Evolutionary conservation across 2,329 filamentous ascomycete genomes (phyloP).

Genomic region (Calonectria pteridis): DNA sequence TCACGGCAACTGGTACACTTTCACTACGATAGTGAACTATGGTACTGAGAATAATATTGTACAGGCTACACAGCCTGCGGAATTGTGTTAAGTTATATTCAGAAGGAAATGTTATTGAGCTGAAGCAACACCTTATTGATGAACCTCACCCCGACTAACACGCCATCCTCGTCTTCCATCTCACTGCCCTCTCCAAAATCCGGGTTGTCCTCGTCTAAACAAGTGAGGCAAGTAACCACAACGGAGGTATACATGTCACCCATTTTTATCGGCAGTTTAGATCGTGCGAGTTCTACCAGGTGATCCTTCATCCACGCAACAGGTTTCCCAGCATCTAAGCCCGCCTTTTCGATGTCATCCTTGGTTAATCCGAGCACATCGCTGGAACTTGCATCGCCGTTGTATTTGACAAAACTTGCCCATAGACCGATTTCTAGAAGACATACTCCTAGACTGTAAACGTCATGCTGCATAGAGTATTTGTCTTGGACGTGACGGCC

Average conservation of each 20-base stretch:
- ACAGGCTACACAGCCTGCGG: background rate
- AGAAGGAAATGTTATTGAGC: conserved; percentile 6
- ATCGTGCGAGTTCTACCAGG: conserved; percentile 30
- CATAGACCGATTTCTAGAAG: conserved; percentile 66
- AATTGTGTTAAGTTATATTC: background rate
- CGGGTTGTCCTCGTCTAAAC: conserved; percentile 46
- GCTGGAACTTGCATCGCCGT: background rate
- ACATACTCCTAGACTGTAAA: conserved; percentile 67
- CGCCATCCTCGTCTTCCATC: conserved; percentile 27
- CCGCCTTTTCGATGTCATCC: background rate
- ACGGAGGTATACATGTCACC: conserved; percentile 47
- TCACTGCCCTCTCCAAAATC: conserved; percentile 46
- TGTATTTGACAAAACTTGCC: conserved; percentile 49
- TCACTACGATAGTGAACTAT: background rate
- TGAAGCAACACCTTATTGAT: conserved; percentile 25
- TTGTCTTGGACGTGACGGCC: conserved; percentile 51
- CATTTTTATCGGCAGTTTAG: conserved; percentile 40
- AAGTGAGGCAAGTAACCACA: conserved; percentile 51
- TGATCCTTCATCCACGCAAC: conserved; percentile 5
- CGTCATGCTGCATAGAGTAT: conserved; percentile 67
- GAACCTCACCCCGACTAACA: conserved; percentile 25
- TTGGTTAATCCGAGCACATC: background rate
- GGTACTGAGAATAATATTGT: background rate
- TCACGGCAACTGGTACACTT: background rate
- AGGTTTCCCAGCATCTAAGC: background rate